Evolutionary conservation across 306 rosid species (phyloP), one percentile per base, ranked within the genome.

Genomic region (Malus asiatica): DNA sequence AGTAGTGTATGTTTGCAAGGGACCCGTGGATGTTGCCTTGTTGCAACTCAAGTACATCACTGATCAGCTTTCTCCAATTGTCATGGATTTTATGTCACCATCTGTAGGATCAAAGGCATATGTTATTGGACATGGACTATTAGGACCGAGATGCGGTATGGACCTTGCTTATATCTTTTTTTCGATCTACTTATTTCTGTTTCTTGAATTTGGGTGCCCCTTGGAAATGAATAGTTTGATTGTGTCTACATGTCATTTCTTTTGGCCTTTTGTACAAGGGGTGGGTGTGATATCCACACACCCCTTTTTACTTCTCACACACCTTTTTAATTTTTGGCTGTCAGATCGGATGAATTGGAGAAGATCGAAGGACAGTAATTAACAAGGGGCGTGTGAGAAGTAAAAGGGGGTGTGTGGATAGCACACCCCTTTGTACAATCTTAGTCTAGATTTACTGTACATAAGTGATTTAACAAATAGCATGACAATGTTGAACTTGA

Each of bases 101-200:
- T 80, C 88, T 51, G 52, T 83, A 40, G 98, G 98, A 84, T 95
- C 96, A 76, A 86, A 85, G 89, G 87, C 93, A 77, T 87, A 83
- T 72, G 96, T 92, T 65, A 83, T 92, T 80, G 98, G 98, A 60
- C 93, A 95, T 73, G 97, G 97, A 73, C 84, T 92, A 66, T 90
- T 92, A 79, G 97, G 98, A 69, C 97, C 98, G 3, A 92, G 92
- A 89, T 83, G 90, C 57, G 97, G 97, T 95, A 89, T 68, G 80
- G 52, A 55, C 72, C 79, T 67, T 76, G 48, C 51, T 57, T 22
- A 13, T 70, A 22, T 9, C 6, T 8, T 29, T 27, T 44, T 71
- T 51, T 25, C 2, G 0, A 32, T 33, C 25, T n/a, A 12, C 33
- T 73, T 73, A 16, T 58, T 72, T n/a, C 60, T 40, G 2, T 13